Evolutionary conservation across 208 protist species (phyloP).

Genomic region (Lotmaria passim): DNA sequence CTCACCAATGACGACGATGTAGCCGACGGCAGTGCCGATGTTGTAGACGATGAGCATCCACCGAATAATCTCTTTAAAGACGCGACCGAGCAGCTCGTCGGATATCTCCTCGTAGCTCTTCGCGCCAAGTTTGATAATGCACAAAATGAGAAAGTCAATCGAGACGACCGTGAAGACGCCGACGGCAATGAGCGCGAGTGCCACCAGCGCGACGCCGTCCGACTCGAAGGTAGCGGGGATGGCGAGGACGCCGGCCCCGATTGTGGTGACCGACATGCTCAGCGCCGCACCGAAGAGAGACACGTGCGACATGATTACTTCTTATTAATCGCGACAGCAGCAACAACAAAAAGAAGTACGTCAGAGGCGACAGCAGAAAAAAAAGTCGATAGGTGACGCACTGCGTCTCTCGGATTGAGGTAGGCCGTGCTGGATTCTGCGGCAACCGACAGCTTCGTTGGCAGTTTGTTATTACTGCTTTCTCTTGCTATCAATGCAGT

Average conservation of each 20-base stretch:
- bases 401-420: too few relatives aligned
- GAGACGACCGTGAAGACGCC: conserved; percentile 58
- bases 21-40: conserved; percentile 58
- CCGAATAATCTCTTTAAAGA: conserved; percentile 55
- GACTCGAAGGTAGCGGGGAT: conserved; percentile 56
- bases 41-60: conserved; percentile 77
- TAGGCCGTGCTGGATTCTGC: too few relatives aligned
- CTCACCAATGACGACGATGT: conserved; percentile 71
- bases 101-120: conserved; percentile 74
- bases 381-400: neutral
- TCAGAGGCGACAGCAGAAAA: neutral
- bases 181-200: conserved; percentile 40
- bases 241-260: conserved; percentile 65
- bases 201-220: conserved; percentile 47
- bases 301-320: conserved; percentile 25
- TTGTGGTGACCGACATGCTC: conserved; percentile 68
- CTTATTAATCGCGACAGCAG: too few relatives aligned
- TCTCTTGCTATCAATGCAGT: neutral
- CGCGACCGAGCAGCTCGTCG: conserved; percentile 46
- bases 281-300: conserved; percentile 52
- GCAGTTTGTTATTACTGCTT: neutral
- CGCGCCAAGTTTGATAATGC: conserved; percentile 48
- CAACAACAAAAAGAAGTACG: conserved; percentile 12
- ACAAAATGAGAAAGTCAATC: conserved; percentile 68
- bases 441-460: too few relatives aligned